Evolutionary conservation across 352 stramenopile genomes (phyloP).

Genomic region (Globisporangium canariense): DNA sequence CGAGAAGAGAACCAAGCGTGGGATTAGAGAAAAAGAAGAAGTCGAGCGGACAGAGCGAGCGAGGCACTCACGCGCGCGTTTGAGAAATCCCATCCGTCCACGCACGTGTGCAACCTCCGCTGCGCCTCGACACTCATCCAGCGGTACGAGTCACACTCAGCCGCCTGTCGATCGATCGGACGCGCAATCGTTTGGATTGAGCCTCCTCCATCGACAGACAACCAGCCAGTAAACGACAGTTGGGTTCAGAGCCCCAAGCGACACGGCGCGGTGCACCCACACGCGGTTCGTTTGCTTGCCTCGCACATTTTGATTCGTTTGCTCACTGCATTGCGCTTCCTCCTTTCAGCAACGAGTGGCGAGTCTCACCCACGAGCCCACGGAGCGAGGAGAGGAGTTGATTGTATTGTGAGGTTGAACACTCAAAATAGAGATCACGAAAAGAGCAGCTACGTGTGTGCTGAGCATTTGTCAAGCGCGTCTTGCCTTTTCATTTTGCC

Average conservation of each 20-base stretch:
- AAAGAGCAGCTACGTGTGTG: constrained; percentile 19
- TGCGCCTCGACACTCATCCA: background rate
- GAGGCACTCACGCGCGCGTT: background rate
- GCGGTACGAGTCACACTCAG: background rate
- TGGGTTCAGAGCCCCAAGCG: constrained; percentile 12
- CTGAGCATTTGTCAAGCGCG: constrained; percentile 18
- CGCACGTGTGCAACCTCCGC: constrained; percentile 3
- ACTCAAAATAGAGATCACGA: constrained; percentile 23
- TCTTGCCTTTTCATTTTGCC: constrained; percentile 17
- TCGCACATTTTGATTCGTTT: background rate
- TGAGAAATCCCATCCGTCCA: background rate
- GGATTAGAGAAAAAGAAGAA: constrained; percentile 1
- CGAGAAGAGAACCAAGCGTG: constrained; percentile 3
- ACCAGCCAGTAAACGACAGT: constrained; percentile 8
- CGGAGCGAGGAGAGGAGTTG: constrained; percentile 9
- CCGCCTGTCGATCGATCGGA: background rate
- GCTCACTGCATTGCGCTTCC: constrained; percentile 7
- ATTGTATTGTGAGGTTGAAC: constrained; percentile 21
- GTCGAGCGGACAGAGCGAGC: background rate
- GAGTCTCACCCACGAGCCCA: constrained; percentile 1
- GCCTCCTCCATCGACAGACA: constrained; percentile 3
- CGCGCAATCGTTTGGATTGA: constrained; percentile 9
- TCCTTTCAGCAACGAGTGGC: constrained; percentile 8
- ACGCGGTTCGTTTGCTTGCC: background rate
- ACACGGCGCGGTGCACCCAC: constrained; percentile 2